Percentiles rank a stretch among this genome's conserved stretches.
Evolutionary conservation across 768 basidiomycete species (phyloP).

Genomic region (Pilatotrama ljubarskyi): DNA sequence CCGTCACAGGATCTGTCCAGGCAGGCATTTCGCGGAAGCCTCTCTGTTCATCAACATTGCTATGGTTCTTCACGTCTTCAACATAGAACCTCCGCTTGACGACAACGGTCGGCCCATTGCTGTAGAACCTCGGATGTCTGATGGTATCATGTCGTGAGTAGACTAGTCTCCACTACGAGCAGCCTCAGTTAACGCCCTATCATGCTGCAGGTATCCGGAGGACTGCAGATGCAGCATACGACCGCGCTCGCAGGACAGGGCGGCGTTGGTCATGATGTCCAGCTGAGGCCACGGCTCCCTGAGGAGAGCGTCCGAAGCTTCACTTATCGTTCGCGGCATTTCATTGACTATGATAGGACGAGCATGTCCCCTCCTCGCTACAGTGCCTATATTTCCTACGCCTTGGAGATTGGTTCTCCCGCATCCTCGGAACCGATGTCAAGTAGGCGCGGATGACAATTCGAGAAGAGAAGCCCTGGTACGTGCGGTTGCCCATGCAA

Average conservation of each 20-base stretch:
- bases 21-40: slow-evolving; percentile 14
- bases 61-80: slow-evolving; percentile 19
- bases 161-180: neutral
- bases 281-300: too few relatives aligned
- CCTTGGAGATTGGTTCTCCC: neutral
- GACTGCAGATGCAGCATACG: neutral
- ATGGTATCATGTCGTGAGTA: slow-evolving; percentile 9
- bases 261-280: too few relatives aligned
- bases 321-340: neutral
- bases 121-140: neutral
- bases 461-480: neutral
- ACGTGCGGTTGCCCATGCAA: neutral
- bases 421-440: neutral
- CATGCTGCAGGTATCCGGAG: neutral
- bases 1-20: slow-evolving; percentile 19
- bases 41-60: slow-evolving; percentile 18
- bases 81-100: slow-evolving; percentile 19
- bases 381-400: neutral
- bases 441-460: neutral
- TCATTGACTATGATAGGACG: neutral
- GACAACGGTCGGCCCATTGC: neutral
- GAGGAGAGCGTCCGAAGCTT: too few relatives aligned
- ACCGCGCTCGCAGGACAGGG: neutral
- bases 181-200: neutral
- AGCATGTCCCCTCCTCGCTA: too few relatives aligned